phyloP scores from a whole-genome alignment of 768 basidiomycete genomes.

The Termitomyces sp. region DNA sequence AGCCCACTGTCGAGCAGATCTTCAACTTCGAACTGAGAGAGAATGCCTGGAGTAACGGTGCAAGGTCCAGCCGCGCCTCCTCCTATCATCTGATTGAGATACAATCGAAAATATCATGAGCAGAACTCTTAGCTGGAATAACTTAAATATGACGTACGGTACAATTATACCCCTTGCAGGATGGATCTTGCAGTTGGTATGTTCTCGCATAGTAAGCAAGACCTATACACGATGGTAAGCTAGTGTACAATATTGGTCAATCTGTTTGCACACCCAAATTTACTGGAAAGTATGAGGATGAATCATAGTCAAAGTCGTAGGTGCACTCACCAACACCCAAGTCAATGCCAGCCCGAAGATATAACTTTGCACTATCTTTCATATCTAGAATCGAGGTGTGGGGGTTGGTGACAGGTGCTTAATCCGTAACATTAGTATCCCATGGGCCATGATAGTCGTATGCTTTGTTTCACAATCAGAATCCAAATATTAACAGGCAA shows the following conservation, averaged over 20 bases:
- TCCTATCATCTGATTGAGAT: conserved; percentile 9
- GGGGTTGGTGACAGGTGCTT: conserved; percentile 18
- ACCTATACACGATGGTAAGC: conserved; percentile 5
- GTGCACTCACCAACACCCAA: conserved; percentile 13
- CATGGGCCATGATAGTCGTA: conserved; percentile 23
- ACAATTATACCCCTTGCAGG: conserved; percentile 3
- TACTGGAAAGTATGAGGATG: too few species aligned
- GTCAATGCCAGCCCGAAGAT: conserved; percentile 17
- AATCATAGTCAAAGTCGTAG: too few species aligned
- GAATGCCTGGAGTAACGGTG: conserved; percentile 7
- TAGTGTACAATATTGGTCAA: not conserved
- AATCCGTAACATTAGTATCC: conserved; percentile 18
- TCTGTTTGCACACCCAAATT: not conserved
- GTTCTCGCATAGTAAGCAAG: conserved; percentile 20
- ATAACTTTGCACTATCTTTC: conserved; percentile 14
- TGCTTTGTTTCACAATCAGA: not conserved
- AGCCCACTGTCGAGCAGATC: conserved; percentile 2
- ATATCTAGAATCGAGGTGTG: conserved; percentile 21
- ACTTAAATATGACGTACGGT: too few species aligned
- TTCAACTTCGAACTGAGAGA: conserved; percentile 16
- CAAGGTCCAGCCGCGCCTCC: conserved; percentile 14
- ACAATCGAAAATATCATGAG: not conserved
- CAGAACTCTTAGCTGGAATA: too few species aligned
- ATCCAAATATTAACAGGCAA: not conserved
- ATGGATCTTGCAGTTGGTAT: conserved; percentile 10